Evolutionary conservation across 495 filamentous ascomycete genomes (phyloP), one percentile per base, ranked within the genome.

Genomic region (Aspergillus diversus): DNA sequence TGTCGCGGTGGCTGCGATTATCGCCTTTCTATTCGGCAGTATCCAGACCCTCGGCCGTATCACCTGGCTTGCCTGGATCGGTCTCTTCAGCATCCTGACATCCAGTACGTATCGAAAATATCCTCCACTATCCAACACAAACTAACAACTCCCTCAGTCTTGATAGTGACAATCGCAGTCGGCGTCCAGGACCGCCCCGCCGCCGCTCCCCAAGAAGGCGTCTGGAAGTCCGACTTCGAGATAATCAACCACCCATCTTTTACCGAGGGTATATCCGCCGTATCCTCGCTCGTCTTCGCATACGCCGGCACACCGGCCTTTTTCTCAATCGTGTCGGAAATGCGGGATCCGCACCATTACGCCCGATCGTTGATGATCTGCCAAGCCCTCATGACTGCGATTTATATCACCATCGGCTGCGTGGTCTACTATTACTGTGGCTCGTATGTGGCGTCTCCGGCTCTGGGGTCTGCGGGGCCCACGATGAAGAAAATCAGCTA

Each of bases 261-360:
- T 52, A 58, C 63, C 9, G 64, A 74, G 15, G 75, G 71, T 21
- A 75, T 92, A 61, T 81, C 87, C 37, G 85, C 87, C 8, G 79
- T 90, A 31, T 83, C 84, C n/a, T 87, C 91, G 67, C 85, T 92
- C 34, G 78, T 89, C 59, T 90, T 92, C 66, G 89, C 90, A 27
- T 80, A 69, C 75, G 67, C 77, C 12, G 90, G 85, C 65, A 89
- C 77, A 65, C 88, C 83, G 55, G 88, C 74, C 66, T 89, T 80
- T 81, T 91, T 92, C 77, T 81, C 80, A 17, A 89, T 93, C 71
- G 87, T 88, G 66, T 83, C 87, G 35, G 90, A 93, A 72, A 89
- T 93, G 84, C 85, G 87, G 61, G 84, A 87, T 0, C 89, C 88
- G 0, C 63, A 62, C 17, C 82, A 90, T 64, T 90, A 83, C 63